These are phyloP conservation scores for Colletotrichum tanaceti DNA, from an alignment of 2,329 filamentous ascomycete species.

Conservation along the genomic window DNA sequence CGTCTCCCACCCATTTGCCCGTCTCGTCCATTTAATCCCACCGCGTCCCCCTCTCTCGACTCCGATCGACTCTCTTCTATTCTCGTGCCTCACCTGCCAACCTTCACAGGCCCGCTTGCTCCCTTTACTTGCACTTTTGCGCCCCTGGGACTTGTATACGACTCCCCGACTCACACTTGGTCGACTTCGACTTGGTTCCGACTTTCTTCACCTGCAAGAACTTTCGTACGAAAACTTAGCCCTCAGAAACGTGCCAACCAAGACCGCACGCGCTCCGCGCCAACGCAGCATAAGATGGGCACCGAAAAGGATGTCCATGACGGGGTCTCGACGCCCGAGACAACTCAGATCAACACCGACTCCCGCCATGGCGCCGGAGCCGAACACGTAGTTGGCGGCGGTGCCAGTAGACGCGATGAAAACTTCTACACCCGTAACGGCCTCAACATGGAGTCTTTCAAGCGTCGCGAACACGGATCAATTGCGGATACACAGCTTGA, in stretches of 20 bases:
- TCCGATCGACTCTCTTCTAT: slow-evolving; percentile 5
- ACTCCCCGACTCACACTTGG: not conserved
- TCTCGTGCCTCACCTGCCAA: slow-evolving; percentile 24
- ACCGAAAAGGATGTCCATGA: slow-evolving; percentile 34
- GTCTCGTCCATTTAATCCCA: slow-evolving; percentile 27
- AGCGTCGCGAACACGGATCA: slow-evolving; percentile 41
- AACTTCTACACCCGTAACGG: slow-evolving; percentile 43
- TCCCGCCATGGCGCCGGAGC: slow-evolving; percentile 2
- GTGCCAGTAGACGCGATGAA: slow-evolving; percentile 12
- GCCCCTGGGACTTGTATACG: slow-evolving; percentile 11
- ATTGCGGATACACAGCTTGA: slow-evolving; percentile 44
- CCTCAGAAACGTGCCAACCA: not conserved
- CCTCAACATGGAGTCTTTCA: slow-evolving; percentile 44
- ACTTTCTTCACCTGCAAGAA: not conserved
- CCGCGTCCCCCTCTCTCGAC: slow-evolving; percentile 17
- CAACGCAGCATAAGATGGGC: slow-evolving; percentile 6
- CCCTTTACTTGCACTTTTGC: slow-evolving; percentile 5
- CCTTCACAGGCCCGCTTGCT: slow-evolving; percentile 10
- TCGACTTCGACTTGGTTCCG: not conserved
- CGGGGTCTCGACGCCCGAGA: slow-evolving; percentile 35
- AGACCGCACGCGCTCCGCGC: not conserved
- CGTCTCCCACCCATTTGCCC: slow-evolving; percentile 8
- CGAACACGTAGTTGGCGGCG: not conserved
- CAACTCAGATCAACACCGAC: slow-evolving; percentile 29
- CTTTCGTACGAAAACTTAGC: not conserved